Conservation (phyloP, 148 eudicot genomes). For the Rhododendron ferrugineum region DNA sequence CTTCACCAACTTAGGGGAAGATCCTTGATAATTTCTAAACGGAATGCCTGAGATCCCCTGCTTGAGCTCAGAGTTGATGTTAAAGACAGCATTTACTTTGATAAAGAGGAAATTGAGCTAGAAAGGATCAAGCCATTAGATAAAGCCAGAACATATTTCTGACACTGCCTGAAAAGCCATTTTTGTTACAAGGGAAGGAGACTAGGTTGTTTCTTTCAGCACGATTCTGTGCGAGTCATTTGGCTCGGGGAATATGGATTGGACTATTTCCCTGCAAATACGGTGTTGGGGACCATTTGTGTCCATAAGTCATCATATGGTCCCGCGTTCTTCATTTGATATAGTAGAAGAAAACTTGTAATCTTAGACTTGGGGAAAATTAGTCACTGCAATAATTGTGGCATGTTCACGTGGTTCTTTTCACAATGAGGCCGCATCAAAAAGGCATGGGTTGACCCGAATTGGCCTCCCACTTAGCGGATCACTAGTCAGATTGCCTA, state of each 20-base stretch:
- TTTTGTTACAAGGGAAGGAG: background rate
- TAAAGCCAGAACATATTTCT: background rate
- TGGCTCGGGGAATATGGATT: background rate
- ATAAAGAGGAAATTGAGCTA: background rate
- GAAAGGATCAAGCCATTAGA: background rate
- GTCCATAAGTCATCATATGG: background rate
- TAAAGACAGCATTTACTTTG: background rate
- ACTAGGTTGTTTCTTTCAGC: background rate
- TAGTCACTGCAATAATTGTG: background rate
- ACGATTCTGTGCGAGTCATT: background rate
- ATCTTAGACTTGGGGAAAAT: background rate
- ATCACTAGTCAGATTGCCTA: background rate
- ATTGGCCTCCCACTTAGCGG: background rate
- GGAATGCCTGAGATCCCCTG: background rate
- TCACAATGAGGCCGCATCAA: background rate
- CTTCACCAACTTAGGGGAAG: background rate
- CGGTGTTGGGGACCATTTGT: background rate
- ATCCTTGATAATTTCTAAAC: background rate
- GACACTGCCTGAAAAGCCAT: background rate
- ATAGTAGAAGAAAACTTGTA: background rate
- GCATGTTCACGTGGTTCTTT: background rate
- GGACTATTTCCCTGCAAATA: background rate
- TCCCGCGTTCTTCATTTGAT: background rate
- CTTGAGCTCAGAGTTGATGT: background rate
- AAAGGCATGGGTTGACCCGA: background rate